Conservation (phyloP, 768 basidiomycete species). For the Auricularia sp. region DNA sequence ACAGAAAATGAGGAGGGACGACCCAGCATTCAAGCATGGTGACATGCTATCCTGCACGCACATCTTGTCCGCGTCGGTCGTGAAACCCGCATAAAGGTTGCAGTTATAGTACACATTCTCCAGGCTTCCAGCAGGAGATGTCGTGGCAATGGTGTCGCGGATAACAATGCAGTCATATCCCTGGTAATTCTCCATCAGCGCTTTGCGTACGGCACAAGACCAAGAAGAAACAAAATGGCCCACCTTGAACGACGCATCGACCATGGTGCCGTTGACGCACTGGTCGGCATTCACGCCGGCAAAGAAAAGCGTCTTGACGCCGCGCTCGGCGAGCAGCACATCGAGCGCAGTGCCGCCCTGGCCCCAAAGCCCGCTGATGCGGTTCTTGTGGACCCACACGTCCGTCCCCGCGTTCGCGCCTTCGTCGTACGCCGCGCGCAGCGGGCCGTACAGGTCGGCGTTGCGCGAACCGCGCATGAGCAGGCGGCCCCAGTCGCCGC, state of each 20-base stretch:
- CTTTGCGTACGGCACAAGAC: neutral
- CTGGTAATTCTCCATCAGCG: neutral
- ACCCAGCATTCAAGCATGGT: neutral
- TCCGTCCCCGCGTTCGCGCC: constrained; percentile 48
- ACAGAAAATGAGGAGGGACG: too few relatives aligned
- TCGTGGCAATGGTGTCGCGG: constrained; percentile 51
- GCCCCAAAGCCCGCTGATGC: constrained; percentile 60
- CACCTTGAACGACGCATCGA: constrained; percentile 46
- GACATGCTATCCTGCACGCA: neutral
- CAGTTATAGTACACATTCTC: constrained; percentile 49
- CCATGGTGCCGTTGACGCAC: constrained; percentile 56
- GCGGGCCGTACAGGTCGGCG: constrained; percentile 51
- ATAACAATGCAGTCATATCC: constrained; percentile 56
- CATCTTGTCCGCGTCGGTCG: neutral
- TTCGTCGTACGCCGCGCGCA: constrained; percentile 43
- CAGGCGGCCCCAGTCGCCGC: constrained; percentile 40
- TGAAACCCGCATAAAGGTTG: neutral
- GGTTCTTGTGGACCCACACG: constrained; percentile 58
- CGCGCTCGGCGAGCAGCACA: constrained; percentile 51
- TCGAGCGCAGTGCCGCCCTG: constrained; percentile 47
- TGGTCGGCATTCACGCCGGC: constrained; percentile 61
- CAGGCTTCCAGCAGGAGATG: constrained; percentile 44
- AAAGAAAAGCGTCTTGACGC: constrained; percentile 51
- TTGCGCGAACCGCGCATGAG: constrained; percentile 50
- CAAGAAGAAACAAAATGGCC: neutral